A percentile compares a stretch with the other conserved stretches of the same genome.
Evolutionary conservation across 176 grass and related monocot genomes (phyloP).

Genomic region (Melocanna baccifera): DNA sequence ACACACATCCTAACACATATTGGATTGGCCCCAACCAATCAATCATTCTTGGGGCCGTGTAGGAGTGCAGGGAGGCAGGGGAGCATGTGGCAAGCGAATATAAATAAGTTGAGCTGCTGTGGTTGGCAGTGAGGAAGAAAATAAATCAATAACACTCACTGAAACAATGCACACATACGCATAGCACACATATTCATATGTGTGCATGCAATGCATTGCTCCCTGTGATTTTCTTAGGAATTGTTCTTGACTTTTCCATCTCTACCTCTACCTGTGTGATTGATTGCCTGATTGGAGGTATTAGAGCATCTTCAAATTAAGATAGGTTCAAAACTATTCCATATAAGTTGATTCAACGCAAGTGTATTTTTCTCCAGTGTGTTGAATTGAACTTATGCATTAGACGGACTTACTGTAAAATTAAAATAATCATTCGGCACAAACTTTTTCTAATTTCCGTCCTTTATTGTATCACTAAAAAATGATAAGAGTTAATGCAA

Average conservation of each 20-base stretch:
- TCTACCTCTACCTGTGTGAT: not conserved
- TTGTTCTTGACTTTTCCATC: not conserved
- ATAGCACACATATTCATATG: not conserved
- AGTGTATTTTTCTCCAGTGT: too few relatives aligned
- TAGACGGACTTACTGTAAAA: too few relatives aligned
- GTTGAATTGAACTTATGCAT: too few relatives aligned
- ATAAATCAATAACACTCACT: not conserved
- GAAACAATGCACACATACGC: not conserved
- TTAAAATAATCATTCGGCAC: too few relatives aligned
- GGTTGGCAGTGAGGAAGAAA: not conserved
- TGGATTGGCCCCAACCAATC: slow-evolving; percentile 1
- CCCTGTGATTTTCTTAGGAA: not conserved
- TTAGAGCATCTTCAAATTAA: too few relatives aligned
- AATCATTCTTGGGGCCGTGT: slow-evolving; percentile 29
- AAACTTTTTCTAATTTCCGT: too few relatives aligned
- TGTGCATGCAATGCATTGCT: not conserved
- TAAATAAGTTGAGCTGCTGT: not conserved
- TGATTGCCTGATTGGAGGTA: not conserved
- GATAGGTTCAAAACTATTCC: too few relatives aligned
- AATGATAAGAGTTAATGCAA: too few relatives aligned
- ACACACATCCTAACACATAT: not conserved
- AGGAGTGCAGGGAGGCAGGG: slow-evolving; percentile 51
- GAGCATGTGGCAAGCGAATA: slow-evolving; percentile 29
- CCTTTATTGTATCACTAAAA: too few relatives aligned
- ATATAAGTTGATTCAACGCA: too few relatives aligned